Conservation (phyloP, 1,139 yeast genomes). For the Arxiozyma bovina region DNA sequence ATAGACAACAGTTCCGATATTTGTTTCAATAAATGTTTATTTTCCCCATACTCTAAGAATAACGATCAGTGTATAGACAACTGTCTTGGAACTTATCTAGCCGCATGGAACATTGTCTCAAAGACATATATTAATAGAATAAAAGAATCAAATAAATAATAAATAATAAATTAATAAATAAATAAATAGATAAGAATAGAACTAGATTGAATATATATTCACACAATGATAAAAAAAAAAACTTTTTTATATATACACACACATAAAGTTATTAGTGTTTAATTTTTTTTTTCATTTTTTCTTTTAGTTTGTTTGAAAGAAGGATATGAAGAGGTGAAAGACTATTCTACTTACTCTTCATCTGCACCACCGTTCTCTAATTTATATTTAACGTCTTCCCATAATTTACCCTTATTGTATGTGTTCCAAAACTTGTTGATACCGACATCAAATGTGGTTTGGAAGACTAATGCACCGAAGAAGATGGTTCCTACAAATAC, state of each 20-base stretch:
- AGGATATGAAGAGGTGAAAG: too few relatives aligned
- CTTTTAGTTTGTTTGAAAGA: too few relatives aligned
- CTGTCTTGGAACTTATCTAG: conserved; percentile 82
- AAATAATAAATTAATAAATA: not conserved
- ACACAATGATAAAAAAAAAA: too few relatives aligned
- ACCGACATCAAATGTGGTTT: conserved; percentile 70
- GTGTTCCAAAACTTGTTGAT: conserved; percentile 76
- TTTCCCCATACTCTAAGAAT: conserved; percentile 36
- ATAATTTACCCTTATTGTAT: conserved; percentile 91
- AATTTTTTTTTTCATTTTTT: too few relatives aligned
- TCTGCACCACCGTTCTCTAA: conserved; percentile 52
- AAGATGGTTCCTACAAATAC: conserved; percentile 79
- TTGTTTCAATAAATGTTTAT: conserved; percentile 73
- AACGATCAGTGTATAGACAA: conserved; percentile 58
- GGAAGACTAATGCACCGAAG: conserved; percentile 83
- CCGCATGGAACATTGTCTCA: conserved; percentile 81
- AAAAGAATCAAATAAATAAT: conserved; percentile 37
- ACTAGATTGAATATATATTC: too few relatives aligned
- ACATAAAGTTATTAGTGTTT: too few relatives aligned
- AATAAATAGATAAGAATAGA: not conserved
- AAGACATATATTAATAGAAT: conserved; percentile 68
- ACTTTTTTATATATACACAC: not conserved
- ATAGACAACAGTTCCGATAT: conserved; percentile 82
- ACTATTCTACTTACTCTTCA: conserved; percentile 42
- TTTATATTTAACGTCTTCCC: conserved; percentile 83